These are phyloP conservation scores for Leucoagaricus sp. DNA, from an alignment of 1,284 basidiomycete genomes.

Conservation along the genomic window DNA sequence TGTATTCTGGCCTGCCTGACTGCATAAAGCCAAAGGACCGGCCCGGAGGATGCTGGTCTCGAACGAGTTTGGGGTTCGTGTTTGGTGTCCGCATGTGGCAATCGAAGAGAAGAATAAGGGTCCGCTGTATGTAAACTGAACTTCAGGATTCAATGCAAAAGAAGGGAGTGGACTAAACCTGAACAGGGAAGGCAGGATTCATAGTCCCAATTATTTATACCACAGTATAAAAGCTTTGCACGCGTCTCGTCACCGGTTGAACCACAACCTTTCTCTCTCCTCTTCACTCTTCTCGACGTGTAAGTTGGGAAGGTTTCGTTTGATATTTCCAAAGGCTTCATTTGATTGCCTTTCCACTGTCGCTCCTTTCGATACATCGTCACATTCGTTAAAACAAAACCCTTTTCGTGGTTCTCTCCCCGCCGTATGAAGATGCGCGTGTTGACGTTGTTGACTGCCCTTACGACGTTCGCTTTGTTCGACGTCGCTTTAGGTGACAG, in stretches of 20 bases:
- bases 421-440: conserved; percentile 2
- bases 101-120: too few relatives aligned
- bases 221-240: not conserved
- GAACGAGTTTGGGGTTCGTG: too few relatives aligned
- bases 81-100: too few relatives aligned
- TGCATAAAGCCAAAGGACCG: too few relatives aligned
- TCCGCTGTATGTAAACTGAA: not conserved
- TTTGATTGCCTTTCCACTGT: not conserved
- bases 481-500: conserved; percentile 5
- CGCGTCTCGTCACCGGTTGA: not conserved
- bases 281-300: not conserved
- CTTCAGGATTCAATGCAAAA: not conserved
- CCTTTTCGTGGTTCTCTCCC: not conserved
- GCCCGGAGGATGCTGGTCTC: too few relatives aligned
- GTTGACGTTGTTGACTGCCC: conserved; percentile 5
- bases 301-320: not conserved
- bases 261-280: not conserved
- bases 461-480: conserved; percentile 12
- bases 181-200: conserved; percentile 1
- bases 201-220: not conserved
- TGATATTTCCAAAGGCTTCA: not conserved
- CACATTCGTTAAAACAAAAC: conserved; percentile 2
- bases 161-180: not conserved
- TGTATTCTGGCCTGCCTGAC: too few relatives aligned
- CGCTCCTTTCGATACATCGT: conserved; percentile 12